phyloP scores from a whole-genome alignment of 208 protist genomes.

The Tritrichomonas foetus region DNA sequence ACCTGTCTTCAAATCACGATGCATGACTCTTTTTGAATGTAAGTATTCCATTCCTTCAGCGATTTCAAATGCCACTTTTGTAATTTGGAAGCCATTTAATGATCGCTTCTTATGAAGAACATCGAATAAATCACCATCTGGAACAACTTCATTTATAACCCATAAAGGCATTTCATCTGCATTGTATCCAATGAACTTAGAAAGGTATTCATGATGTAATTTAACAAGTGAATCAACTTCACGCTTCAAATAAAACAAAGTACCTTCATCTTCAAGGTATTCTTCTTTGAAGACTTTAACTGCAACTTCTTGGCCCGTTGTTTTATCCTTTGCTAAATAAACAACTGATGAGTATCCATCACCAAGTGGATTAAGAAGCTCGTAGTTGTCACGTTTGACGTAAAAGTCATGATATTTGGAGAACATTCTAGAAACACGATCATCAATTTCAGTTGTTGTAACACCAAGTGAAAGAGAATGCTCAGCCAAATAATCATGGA shows the following conservation, averaged over 20 bases:
- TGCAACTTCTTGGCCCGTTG: background rate
- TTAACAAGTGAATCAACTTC: background rate
- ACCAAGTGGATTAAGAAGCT: background rate
- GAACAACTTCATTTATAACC: background rate
- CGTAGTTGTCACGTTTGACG: background rate
- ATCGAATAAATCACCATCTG: background rate
- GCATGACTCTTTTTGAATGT: background rate
- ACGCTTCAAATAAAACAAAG: background rate
- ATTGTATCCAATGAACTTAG: background rate
- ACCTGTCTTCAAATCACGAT: background rate
- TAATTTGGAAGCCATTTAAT: background rate
- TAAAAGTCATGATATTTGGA: background rate
- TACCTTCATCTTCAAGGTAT: background rate
- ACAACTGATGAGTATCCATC: background rate
- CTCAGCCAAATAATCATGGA: no score
- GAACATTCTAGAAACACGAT: background rate
- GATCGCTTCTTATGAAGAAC: background rate
- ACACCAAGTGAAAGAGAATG: no score
- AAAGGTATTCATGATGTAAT: background rate
- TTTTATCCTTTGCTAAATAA: background rate
- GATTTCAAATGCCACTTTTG: background rate
- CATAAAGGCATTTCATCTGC: background rate
- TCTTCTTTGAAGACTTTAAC: background rate
- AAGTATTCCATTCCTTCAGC: background rate
- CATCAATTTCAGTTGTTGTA: no score